phyloP scores from a whole-genome alignment of 768 basidiomycete species.

The Xerocomellus chrysenteron region DNA sequence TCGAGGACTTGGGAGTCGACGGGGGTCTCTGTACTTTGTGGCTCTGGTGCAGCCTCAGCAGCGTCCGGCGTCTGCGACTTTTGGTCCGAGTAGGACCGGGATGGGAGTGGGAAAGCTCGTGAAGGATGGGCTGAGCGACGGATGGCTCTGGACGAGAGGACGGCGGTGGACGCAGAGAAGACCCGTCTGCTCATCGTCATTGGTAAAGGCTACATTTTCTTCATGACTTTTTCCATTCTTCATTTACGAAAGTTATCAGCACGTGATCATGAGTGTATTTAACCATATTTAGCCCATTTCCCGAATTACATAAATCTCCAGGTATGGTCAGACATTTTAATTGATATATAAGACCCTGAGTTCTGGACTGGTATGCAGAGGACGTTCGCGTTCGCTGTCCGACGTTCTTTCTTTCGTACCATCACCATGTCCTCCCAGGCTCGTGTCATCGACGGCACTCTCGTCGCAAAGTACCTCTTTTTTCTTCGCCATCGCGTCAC shows the following conservation, averaged over 20 bases:
- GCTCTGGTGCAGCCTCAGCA: constrained; percentile 16
- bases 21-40: constrained; percentile 26
- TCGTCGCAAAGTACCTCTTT: constrained; percentile 71
- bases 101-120: constrained; percentile 19
- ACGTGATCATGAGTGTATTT: constrained; percentile 21
- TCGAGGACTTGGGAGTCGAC: constrained; percentile 37
- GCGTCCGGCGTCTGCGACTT: constrained; percentile 28
- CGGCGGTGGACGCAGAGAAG: constrained; percentile 60
- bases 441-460: constrained; percentile 78
- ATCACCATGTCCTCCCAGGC: constrained; percentile 43
- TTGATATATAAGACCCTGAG: constrained; percentile 1
- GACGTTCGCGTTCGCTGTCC: neutral
- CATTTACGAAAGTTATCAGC: neutral
- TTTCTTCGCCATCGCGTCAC: constrained; percentile 6
- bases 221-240: neutral
- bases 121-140: constrained; percentile 36
- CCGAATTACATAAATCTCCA: too few species aligned
- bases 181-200: constrained; percentile 50
- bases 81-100: constrained; percentile 62
- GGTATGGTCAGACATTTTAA: neutral
- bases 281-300: neutral
- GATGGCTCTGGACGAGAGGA: constrained; percentile 50
- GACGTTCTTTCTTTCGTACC: constrained; percentile 21
- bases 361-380: constrained; percentile 1
- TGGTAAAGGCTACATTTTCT: neutral